Base-by-base conservation (phyloP, 176 grass and related monocot species). In the Coix lacrymajobi region DNA sequence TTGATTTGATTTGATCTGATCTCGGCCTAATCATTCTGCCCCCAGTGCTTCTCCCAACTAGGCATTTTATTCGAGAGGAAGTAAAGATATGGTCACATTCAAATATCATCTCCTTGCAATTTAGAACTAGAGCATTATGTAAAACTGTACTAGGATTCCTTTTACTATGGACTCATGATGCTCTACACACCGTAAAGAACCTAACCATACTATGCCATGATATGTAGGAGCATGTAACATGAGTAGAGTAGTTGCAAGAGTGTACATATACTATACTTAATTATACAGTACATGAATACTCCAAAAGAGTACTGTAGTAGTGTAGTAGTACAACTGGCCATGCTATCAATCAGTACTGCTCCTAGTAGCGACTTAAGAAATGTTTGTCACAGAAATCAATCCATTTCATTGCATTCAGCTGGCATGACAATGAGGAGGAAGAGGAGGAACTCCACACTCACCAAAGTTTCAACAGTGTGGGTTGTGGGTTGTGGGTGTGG, bases 401-500 rank as follows among this genome's bases (percentile, higher is more conserved):
- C 60, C 26, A 48, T 73, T 44, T 62, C 19, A 40, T 80, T 30
- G 6, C 46, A 24, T 48, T 73, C 43, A 31, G 6, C 8, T 73
- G 43, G 70, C 28, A 20, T 73, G 83, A 89, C 34, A 79, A 58
- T 61, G 62, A 87, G 85, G 78, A 20, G 63, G n/a, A 5, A 8
- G 22, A 32, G 22, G 30, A 33, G 16, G 63, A 26, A 61, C 15
- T 76, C 44, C 52, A 31, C 49, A n/a, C 51, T 68, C 36, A 41
- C 66, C 74, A 60, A 60, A 56, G 41, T 75, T 74, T 83, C 43
- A 6, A 5, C 41, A n/a, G 48, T 20, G 48, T 52, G 48, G 6
- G 52, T 56, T n/a, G n/a, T n/a, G n/a, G n/a, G n/a, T n/a, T n/a
- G 20, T 51, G 48, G 54, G 56, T 58, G n/a, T 60, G n/a, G 56